These are phyloP conservation scores for Hypholoma fasciculare DNA, from an alignment of 768 basidiomycete genomes.

Conservation along the genomic window DNA sequence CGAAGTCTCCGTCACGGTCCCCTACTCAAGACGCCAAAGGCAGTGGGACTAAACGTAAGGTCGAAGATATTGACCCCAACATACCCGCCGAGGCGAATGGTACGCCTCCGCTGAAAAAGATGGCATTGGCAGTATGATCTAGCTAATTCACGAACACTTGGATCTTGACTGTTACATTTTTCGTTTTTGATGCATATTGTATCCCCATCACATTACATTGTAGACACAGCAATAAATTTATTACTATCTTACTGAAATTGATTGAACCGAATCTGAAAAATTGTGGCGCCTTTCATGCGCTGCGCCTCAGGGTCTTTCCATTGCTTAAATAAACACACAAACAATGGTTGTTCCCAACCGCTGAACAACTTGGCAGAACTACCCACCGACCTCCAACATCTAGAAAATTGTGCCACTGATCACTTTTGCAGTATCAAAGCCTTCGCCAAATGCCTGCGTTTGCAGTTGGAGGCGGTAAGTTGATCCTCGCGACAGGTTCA, in stretches of 20 bases:
- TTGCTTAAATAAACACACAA: not conserved
- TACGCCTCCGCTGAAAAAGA: constrained; percentile 70
- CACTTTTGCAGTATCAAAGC: not conserved
- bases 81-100: constrained; percentile 40
- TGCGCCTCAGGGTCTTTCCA: not conserved
- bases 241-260: constrained; percentile 4
- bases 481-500: not conserved
- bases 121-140: constrained; percentile 43
- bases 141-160: constrained; percentile 8
- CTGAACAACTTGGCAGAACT: too few species aligned
- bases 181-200: constrained; percentile 7
- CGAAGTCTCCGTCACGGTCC: constrained; percentile 42
- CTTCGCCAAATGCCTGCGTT: not conserved
- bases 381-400: not conserved
- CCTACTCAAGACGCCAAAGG: constrained; percentile 54
- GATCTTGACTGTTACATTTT: constrained; percentile 5
- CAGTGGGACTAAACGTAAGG: constrained; percentile 76
- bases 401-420: not conserved
- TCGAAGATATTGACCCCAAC: constrained; percentile 46
- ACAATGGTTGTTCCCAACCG: not conserved
- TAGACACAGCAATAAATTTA: constrained; percentile 15
- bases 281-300: too few species aligned
- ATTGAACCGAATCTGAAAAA: not conserved
- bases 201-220: constrained; percentile 10
- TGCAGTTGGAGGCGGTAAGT: not conserved